Evolutionary conservation across 148 eudicot species (phyloP).

Genomic region (Fagopyrum esculentum): DNA sequence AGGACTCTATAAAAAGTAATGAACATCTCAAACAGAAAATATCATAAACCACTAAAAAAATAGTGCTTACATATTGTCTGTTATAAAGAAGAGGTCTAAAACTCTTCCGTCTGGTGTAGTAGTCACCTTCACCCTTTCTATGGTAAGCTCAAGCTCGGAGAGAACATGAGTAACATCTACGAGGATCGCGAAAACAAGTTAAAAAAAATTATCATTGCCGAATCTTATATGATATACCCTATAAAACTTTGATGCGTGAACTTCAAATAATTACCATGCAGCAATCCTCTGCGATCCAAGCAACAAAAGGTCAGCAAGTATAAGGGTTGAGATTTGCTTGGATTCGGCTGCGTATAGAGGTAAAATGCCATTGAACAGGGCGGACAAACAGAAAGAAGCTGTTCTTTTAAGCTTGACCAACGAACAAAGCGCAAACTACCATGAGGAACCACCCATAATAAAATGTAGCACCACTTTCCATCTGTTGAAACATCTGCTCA

Average conservation of each 20-base stretch:
- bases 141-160: conserved; percentile 59
- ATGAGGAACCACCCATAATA: conserved; percentile 67
- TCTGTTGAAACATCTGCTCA: conserved; percentile 61
- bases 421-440: conserved; percentile 31
- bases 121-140: conserved; percentile 76
- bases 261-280: conserved; percentile 42
- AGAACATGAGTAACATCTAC: conserved; percentile 72
- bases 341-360: conserved; percentile 32
- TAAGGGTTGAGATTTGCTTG: conserved; percentile 36
- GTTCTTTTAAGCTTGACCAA: conserved; percentile 61
- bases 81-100: conserved; percentile 67
- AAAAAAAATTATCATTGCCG: conserved; percentile 11
- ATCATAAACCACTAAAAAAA: neutral
- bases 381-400: conserved; percentile 59
- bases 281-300: conserved; percentile 57
- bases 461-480: conserved; percentile 77
- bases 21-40: neutral
- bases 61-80: conserved; percentile 59
- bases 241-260: conserved; percentile 1
- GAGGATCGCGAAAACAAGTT: neutral
- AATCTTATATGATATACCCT: neutral
- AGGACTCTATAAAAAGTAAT: neutral
- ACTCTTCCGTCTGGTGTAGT: conserved; percentile 78
- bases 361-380: conserved; percentile 47
- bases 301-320: conserved; percentile 59